Evolutionary conservation across 768 basidiomycete genomes (phyloP), one percentile per base, ranked within the genome.

Genomic region (Kondoa subrosea): DNA sequence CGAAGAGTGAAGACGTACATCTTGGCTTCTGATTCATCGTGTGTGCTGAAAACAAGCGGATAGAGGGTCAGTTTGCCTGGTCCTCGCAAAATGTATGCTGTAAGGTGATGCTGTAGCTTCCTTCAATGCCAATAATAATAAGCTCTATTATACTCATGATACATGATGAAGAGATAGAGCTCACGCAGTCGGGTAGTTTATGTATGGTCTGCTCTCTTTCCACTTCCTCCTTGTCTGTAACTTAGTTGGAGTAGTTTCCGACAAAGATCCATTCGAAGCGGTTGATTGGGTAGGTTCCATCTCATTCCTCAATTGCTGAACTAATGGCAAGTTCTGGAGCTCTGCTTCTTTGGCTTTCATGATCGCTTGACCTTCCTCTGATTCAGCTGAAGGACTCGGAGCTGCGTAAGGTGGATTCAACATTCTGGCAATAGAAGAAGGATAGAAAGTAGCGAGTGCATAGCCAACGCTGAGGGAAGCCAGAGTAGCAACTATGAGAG

Each of bases 51-150:
- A 14, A 89, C 83, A 1, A 97, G 74, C 1, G 91, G 91, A 25
- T 81, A 80, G 67, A 93, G 75, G 0, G 91, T 89, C 1, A 99
- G 81, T 76, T 84, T 87, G 1, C 89, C 89, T 0, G 91, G 90
- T 1, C 91, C 93, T 30, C 85, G 79, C n/a, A 99, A 80, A 0
- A 89, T 82, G 2, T 90, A 91, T 1, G 85, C 85, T 0, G 89
- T 88, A 62, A 99, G 79, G 69, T 83, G 87, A 77, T 99, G 91
- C 66, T 85, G 86, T 0, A 86, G 81, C 66, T 84, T 79, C 67
- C 40, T 50, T 8, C 12, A n/a, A n/a, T n/a, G 12, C 12, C 40
- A 21, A 87, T 85, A 68, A 86, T 85, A 0, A 90, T 85, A 30
- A 85, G 83, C 21, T 80, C 78, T 15, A 68, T 69, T 1, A 68